Evolutionary conservation across 2,329 filamentous ascomycete species (phyloP), one percentile per base, ranked within the genome.

Genomic region (Calonectria naviculata): DNA sequence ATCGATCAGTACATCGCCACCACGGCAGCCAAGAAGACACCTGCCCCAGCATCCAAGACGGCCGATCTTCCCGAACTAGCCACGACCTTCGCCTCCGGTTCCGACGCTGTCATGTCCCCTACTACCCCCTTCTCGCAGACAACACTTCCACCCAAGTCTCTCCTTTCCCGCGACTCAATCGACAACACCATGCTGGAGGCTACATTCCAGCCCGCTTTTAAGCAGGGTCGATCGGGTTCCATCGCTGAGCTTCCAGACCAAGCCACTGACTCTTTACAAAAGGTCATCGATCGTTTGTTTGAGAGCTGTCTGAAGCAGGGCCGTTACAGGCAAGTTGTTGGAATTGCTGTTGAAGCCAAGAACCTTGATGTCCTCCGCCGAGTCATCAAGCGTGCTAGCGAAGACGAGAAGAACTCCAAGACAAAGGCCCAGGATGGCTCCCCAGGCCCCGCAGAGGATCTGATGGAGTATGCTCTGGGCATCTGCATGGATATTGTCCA

Each of bases 401-500:
- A 95, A 61, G 95, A 97, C 75, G 94, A 95, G 83, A 95, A 93
- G 84, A 89, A 90, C 65, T 87, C 89, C 76, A 91, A 92, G 80
- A 83, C 86, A 5, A 90, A 91, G 74, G 63, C 84, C 6, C 83
- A 85, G 41, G 88, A 88, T 26, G 84, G 85, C 49, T 82, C 83
- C 13, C 84, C 87, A 60, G 88, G 90, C 4, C 90, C 92, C 31
- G 93, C 95, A 21, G 95, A 98, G 81, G 96, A 98, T 81, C 85
- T 99, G 68, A 97, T 99, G 93, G 97, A 99, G 77, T 99, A 99
- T 80, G 93, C 97, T 24, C 86, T 99, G 72, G 92, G 95, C 76
- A 97, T 99, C 76, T 98, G 96, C 87, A 97, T 99, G 95, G 95
- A 97, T 73, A 93, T 98, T 71, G 95, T 99, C 21, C 97, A 98